A percentile compares a stretch with the other conserved stretches of the same genome.
phyloP scores from a whole-genome alignment of 2,329 filamentous ascomycete species.

The Ophiocordyceps australis region DNA sequence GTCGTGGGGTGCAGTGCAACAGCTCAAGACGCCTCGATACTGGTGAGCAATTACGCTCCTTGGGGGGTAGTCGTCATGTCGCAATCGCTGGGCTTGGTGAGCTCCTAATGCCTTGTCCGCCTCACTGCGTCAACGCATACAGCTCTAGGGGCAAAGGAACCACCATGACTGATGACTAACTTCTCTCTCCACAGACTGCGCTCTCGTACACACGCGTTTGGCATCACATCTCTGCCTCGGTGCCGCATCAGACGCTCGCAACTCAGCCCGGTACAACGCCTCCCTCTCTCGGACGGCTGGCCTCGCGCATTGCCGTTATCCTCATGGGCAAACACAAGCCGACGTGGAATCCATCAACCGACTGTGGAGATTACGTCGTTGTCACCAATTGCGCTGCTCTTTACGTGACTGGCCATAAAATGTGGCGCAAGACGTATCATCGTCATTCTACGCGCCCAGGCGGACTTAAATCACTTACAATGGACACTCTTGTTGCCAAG shows the following conservation, averaged over 20 bases:
- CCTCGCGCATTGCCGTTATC: constrained; percentile 67
- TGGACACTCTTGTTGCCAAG: constrained; percentile 91
- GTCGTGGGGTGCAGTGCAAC: no score
- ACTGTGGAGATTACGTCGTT: constrained; percentile 98
- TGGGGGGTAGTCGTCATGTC: constrained; percentile 62
- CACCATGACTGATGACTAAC: background rate
- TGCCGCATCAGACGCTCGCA: constrained; percentile 42
- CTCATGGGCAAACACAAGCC: constrained; percentile 99
- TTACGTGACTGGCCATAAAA: constrained; percentile 81
- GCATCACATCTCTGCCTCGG: constrained; percentile 67
- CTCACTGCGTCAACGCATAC: no score
- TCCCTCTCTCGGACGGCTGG: constrained; percentile 77
- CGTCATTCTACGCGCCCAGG: constrained; percentile 84
- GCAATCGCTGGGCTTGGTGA: constrained; percentile 60
- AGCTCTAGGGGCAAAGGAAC: background rate
- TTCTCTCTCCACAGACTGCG: constrained; percentile 47
- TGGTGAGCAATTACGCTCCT: no score
- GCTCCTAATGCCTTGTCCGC: constrained; percentile 2
- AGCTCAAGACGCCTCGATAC: no score
- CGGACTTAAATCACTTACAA: constrained; percentile 69
- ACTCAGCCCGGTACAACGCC: constrained; percentile 38
- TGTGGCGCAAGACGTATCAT: constrained; percentile 89
- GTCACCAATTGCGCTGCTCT: constrained; percentile 78
- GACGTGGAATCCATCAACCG: constrained; percentile 89
- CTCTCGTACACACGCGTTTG: constrained; percentile 93